Evolutionary conservation across 352 stramenopile species (phyloP).

Genomic region (Phytophthora ramorum): DNA sequence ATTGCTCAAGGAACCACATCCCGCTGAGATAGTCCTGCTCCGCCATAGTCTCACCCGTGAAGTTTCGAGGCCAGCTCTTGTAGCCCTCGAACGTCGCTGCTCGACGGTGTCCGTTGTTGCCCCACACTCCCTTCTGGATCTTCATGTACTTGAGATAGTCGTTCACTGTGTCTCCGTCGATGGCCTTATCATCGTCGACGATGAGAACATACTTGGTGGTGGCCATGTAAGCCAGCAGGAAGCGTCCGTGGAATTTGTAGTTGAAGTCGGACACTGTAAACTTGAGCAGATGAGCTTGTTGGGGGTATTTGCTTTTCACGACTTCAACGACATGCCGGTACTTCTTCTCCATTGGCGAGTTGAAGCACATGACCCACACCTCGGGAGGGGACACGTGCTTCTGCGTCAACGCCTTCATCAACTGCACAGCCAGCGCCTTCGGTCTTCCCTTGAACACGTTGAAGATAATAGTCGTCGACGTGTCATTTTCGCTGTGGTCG

Average conservation of each 20-base stretch:
- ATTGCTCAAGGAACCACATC: constrained; percentile 74
- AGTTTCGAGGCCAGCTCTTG: constrained; percentile 61
- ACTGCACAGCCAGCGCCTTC: constrained; percentile 51
- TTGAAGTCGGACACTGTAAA: constrained; percentile 60
- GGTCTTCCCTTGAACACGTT: constrained; percentile 69
- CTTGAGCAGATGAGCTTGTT: constrained; percentile 37
- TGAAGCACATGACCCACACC: constrained; percentile 77
- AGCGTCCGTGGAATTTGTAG: constrained; percentile 62
- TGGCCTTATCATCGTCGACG: constrained; percentile 59
- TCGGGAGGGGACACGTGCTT: constrained; percentile 45
- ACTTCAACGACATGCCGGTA: constrained; percentile 48
- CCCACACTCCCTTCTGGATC: constrained; percentile 49
- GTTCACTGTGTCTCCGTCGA: constrained; percentile 48
- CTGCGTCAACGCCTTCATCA: constrained; percentile 44
- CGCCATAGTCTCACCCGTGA: constrained; percentile 32
- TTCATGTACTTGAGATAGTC: constrained; percentile 57
- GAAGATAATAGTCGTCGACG: constrained; percentile 79
- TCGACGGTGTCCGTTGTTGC: constrained; percentile 60
- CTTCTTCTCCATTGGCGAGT: constrained; percentile 49
- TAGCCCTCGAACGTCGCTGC: constrained; percentile 49
- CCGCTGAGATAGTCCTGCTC: constrained; percentile 70
- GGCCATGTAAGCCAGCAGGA: constrained; percentile 63
- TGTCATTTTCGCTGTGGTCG: constrained; percentile 36
- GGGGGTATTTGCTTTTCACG: constrained; percentile 31
- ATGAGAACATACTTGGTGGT: constrained; percentile 61